phyloP scores from a whole-genome alignment of 2,329 filamentous ascomycete genomes.

The Paracoccidioides brasiliensis region DNA sequence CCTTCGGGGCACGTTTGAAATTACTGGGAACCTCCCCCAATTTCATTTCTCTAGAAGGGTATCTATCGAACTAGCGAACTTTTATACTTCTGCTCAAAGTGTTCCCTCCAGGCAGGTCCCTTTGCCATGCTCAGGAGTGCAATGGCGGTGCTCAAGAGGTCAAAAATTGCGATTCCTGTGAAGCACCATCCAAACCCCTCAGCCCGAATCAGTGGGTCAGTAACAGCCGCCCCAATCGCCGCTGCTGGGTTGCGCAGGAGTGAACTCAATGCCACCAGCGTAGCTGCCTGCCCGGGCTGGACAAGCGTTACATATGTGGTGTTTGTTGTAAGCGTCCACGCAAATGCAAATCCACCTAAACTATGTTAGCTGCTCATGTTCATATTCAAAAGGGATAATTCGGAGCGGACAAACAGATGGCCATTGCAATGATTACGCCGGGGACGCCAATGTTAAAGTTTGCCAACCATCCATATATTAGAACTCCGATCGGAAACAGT shows the following conservation, averaged over 20 bases:
- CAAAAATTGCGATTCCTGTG: conserved; percentile 1
- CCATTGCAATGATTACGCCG: conserved; percentile 1
- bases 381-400: not conserved
- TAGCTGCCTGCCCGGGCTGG: conserved; percentile 1
- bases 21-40: not conserved
- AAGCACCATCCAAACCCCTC: conserved; percentile 6
- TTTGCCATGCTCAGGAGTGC: not conserved
- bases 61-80: not conserved
- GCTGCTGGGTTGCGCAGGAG: conserved; percentile 1
- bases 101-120: conserved; percentile 1
- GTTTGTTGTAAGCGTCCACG: conserved; percentile 2
- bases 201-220: not conserved
- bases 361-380: not conserved
- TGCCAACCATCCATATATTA: conserved; percentile 2
- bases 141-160: not conserved
- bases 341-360: not conserved
- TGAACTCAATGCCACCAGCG: conserved; percentile 1
- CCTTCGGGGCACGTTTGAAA: too few relatives aligned
- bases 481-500: not conserved
- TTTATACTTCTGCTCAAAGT: not conserved
- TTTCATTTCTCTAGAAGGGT: not conserved
- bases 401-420: not conserved
- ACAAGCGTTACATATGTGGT: conserved; percentile 2
- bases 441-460: conserved; percentile 1
- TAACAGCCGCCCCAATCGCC: conserved; percentile 1